These are phyloP conservation scores for Sporisorium iseilematis-ciliati DNA, from an alignment of 1,284 basidiomycete species.

Conservation along the genomic window DNA sequence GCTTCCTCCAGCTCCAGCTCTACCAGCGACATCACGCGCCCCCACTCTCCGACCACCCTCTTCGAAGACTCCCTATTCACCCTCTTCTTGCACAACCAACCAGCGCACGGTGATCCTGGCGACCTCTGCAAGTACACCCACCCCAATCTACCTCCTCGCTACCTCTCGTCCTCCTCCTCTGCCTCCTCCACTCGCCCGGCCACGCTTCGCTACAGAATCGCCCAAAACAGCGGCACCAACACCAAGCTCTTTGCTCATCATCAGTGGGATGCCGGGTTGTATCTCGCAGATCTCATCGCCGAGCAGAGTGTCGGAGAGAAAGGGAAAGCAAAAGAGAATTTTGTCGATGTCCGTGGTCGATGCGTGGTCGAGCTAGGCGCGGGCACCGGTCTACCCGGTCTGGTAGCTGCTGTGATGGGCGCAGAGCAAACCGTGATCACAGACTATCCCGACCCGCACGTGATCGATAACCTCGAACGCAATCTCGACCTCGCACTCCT, in stretches of 20 bases:
- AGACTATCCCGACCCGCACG: constrained; percentile 49
- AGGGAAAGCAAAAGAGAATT: constrained; percentile 1
- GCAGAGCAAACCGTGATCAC: constrained; percentile 47
- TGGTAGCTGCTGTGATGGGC: constrained; percentile 52
- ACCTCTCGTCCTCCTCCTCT: background rate
- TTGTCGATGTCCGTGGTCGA: constrained; percentile 49
- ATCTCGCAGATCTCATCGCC: constrained; percentile 55
- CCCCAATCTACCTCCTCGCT: constrained; percentile 41
- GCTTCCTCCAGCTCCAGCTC: constrained; percentile 13
- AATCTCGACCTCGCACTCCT: constrained; percentile 37
- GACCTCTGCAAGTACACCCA: constrained; percentile 45
- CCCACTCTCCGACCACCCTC: constrained; percentile 40
- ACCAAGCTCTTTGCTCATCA: constrained; percentile 65
- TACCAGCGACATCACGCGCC: background rate
- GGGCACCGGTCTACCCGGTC: constrained; percentile 59
- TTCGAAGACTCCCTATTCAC: constrained; percentile 64
- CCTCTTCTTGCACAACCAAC: constrained; percentile 62
- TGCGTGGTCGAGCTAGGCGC: constrained; percentile 61
- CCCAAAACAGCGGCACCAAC: constrained; percentile 51
- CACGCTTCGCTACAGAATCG: constrained; percentile 49
- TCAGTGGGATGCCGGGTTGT: constrained; percentile 66
- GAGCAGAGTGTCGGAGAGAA: constrained; percentile 19
- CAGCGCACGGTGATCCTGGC: constrained; percentile 62
- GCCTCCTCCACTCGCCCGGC: background rate
- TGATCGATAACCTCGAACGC: constrained; percentile 37